Conservation (phyloP, 2,329 filamentous ascomycete species). For the Basipetospora chlamydospora region DNA sequence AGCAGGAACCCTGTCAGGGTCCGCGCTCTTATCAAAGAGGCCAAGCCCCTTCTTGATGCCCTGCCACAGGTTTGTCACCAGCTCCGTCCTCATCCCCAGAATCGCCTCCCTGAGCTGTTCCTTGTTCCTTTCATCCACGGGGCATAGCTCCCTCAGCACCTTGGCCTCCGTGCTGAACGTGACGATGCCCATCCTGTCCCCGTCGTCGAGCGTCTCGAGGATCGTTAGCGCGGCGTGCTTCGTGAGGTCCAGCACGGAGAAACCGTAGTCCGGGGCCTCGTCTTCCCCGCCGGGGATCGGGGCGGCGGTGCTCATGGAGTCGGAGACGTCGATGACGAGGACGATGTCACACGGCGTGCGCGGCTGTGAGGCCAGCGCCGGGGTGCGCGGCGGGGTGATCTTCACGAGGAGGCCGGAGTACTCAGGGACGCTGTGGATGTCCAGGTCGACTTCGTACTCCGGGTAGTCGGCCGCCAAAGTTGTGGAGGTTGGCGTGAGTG, state of each 20-base stretch:
- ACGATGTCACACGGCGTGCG: constrained; percentile 45
- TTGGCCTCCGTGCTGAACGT: constrained; percentile 30
- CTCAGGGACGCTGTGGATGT: neutral
- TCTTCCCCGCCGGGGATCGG: constrained; percentile 28
- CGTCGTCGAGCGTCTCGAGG: constrained; percentile 36
- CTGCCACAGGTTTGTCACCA: constrained; percentile 42
- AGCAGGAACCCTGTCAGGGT: constrained; percentile 27
- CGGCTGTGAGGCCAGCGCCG: neutral
- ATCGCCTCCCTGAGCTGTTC: constrained; percentile 24
- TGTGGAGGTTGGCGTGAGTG: too few relatives aligned
- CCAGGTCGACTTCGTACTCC: neutral
- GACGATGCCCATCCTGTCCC: constrained; percentile 42
- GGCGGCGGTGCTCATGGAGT: constrained; percentile 36
- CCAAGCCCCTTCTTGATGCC: constrained; percentile 36
- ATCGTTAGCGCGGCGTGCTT: constrained; percentile 47
- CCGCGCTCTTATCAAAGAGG: constrained; percentile 23
- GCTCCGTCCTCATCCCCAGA: constrained; percentile 21
- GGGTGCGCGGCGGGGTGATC: neutral
- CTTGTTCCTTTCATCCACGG: constrained; percentile 34
- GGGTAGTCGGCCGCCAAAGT: too few relatives aligned
- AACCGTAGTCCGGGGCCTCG: constrained; percentile 27
- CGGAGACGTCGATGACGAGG: constrained; percentile 46
- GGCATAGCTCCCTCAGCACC: constrained; percentile 28
- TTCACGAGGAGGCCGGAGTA: neutral
- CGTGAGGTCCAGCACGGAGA: constrained; percentile 42